A percentile compares a stretch with the other conserved stretches of the same genome.
Evolutionary conservation across 2,329 filamentous ascomycete species (phyloP).

Genomic region (Lachnellula occidentalis): DNA sequence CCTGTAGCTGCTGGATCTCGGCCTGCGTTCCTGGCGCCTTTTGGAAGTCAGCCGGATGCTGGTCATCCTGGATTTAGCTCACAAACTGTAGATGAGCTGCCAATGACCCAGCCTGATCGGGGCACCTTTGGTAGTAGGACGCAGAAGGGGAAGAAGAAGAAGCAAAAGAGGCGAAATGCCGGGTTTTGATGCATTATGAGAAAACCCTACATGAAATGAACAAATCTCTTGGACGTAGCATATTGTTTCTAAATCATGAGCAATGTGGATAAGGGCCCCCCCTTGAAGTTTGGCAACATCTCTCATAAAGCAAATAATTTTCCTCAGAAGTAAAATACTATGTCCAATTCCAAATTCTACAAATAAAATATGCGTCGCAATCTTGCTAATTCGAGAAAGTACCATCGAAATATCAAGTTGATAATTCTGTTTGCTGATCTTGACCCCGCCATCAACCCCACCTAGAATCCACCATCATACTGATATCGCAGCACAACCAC

Average conservation of each 20-base stretch:
- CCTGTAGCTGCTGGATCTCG: conserved; percentile 35
- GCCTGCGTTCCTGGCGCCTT: conserved; percentile 30
- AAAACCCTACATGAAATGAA: no score
- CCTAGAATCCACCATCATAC: neutral
- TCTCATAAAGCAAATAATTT: no score
- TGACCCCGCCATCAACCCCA: conserved; percentile 18
- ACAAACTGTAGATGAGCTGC: conserved; percentile 25
- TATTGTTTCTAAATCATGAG: no score
- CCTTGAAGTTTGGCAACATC: no score
- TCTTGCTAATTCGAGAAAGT: no score
- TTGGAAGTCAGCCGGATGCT: conserved; percentile 25
- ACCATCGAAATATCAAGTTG: no score
- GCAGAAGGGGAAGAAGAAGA: conserved; percentile 39
- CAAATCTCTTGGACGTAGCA: no score
- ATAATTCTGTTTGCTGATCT: neutral
- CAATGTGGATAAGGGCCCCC: no score
- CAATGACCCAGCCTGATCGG: conserved; percentile 43
- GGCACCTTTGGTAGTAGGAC: conserved; percentile 42
- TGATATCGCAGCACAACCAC: neutral
- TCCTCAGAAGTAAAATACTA: no score
- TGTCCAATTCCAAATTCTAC: no score
- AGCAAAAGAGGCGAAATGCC: conserved; percentile 31
- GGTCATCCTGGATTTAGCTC: conserved; percentile 22
- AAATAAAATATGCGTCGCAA: no score
- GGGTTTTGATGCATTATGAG: conserved; percentile 21